phyloP scores from a whole-genome alignment of 1,139 yeast species.

The Kodamaea derodonti region DNA sequence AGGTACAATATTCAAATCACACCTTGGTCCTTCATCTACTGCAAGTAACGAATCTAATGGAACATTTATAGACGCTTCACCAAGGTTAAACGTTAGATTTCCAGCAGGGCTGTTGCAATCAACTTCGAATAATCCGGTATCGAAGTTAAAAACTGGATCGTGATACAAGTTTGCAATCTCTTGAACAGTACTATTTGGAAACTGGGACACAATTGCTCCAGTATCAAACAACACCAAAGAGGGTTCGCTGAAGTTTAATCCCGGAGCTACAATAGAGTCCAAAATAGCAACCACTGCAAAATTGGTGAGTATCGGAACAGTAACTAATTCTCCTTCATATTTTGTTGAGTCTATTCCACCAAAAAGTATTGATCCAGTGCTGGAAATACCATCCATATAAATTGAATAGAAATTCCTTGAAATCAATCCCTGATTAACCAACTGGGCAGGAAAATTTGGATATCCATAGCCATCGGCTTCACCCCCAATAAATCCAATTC shows the following conservation, averaged over 20 bases:
- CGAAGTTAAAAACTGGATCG: conserved; percentile 1
- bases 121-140: conserved; percentile 3
- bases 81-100: background rate
- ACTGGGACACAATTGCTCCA: conserved; percentile 59
- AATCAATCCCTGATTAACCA: conserved; percentile 22
- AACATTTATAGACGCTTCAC: background rate
- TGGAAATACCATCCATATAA: conserved; percentile 14
- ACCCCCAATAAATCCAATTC: conserved; percentile 12
- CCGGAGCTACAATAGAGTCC: conserved; percentile 1
- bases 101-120: conserved; percentile 1
- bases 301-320: conserved; percentile 5
- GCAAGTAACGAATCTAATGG: background rate
- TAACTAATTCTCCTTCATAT: conserved; percentile 11
- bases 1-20: background rate
- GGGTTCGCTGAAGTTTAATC: conserved; percentile 1
- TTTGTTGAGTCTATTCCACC: conserved; percentile 19
- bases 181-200: conserved; percentile 43
- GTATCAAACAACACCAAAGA: conserved; percentile 56
- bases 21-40: background rate
- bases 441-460: conserved; percentile 23
- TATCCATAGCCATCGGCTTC: conserved; percentile 14
- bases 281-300: conserved; percentile 6
- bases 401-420: conserved; percentile 17
- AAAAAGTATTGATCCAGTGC: conserved; percentile 15
- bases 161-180: conserved; percentile 26